These are phyloP conservation scores for Gossypium davidsonii DNA, from an alignment of 441 rosid genomes.

Conservation along the genomic window DNA sequence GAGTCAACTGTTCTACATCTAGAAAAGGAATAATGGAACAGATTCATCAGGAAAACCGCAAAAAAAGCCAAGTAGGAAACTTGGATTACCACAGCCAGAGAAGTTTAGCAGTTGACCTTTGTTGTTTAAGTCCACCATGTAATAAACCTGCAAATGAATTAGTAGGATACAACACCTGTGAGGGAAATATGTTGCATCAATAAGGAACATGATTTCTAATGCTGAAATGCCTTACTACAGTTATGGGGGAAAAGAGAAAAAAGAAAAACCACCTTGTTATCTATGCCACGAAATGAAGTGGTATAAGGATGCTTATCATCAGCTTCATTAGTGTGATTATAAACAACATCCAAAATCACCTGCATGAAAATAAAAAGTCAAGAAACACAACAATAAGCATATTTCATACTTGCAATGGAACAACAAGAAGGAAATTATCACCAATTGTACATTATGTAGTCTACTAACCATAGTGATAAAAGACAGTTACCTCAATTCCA, in stretches of 20 bases:
- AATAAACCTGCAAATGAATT: slow-evolving; percentile 63
- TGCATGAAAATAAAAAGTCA: slow-evolving; percentile 25
- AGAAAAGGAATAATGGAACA: background rate
- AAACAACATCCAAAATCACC: slow-evolving; percentile 96
- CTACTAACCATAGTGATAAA: slow-evolving; percentile 11
- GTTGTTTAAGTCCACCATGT: slow-evolving; percentile 63
- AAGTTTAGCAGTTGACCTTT: slow-evolving; percentile 62
- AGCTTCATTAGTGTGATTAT: slow-evolving; percentile 93
- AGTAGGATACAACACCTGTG: background rate
- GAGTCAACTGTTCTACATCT: background rate
- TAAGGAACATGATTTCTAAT: background rate
- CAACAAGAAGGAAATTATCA: slow-evolving; percentile 11
- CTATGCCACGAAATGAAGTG: slow-evolving; percentile 94
- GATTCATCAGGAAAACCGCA: background rate
- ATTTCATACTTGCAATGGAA: slow-evolving; percentile 12
- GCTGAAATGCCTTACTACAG: background rate
- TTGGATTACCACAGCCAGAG: slow-evolving; percentile 79
- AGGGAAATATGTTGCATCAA: background rate
- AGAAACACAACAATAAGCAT: background rate
- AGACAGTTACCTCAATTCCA: slow-evolving; percentile 73
- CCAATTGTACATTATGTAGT: background rate
- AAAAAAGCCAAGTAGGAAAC: slow-evolving; percentile 9
- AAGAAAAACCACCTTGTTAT: slow-evolving; percentile 53
- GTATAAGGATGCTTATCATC: slow-evolving; percentile 75
- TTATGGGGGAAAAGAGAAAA: background rate